Conservation (phyloP, 2,329 filamentous ascomycete species). For the Shiraia bambusicola region DNA sequence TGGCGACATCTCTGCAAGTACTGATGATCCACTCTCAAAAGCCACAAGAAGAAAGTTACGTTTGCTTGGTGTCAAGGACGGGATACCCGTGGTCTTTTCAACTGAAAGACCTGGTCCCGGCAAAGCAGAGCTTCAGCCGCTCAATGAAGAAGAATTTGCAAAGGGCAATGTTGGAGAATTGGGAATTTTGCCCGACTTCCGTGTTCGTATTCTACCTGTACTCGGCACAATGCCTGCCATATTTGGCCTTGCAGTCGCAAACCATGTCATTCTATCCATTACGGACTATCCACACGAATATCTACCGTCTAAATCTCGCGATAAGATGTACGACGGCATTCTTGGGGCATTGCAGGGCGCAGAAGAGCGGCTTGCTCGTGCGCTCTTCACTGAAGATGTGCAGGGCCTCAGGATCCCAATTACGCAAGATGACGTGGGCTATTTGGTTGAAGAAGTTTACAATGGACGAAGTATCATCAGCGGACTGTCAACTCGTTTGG, state of each 20-base stretch:
- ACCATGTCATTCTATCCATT: slow-evolving; percentile 85
- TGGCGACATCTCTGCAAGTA: slow-evolving; percentile 84
- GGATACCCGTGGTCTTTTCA: slow-evolving; percentile 90
- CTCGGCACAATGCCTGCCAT: slow-evolving; percentile 96
- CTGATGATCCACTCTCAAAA: slow-evolving; percentile 84
- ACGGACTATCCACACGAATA: slow-evolving; percentile 85
- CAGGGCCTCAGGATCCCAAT: slow-evolving; percentile 78
- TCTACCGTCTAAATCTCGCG: slow-evolving; percentile 74
- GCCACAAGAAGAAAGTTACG: slow-evolving; percentile 80
- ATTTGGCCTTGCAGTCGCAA: slow-evolving; percentile 88
- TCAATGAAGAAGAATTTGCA: slow-evolving; percentile 82
- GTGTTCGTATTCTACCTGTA: slow-evolving; percentile 91
- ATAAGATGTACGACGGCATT: slow-evolving; percentile 90
- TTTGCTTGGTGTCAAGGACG: slow-evolving; percentile 72
- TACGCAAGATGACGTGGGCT: slow-evolving; percentile 78
- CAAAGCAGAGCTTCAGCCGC: slow-evolving; percentile 84
- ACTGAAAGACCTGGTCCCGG: slow-evolving; percentile 87
- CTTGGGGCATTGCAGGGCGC: slow-evolving; percentile 71
- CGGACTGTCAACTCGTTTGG: slow-evolving; percentile 75
- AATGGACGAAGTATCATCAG: slow-evolving; percentile 79
- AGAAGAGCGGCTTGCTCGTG: slow-evolving; percentile 72
- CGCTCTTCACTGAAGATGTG: slow-evolving; percentile 54
- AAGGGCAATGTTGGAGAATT: slow-evolving; percentile 86
- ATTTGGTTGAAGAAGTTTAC: slow-evolving; percentile 87
- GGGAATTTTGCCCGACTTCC: slow-evolving; percentile 86